Conservation (phyloP, 495 filamentous ascomycete species). For the Talaromyces ruber region DNA sequence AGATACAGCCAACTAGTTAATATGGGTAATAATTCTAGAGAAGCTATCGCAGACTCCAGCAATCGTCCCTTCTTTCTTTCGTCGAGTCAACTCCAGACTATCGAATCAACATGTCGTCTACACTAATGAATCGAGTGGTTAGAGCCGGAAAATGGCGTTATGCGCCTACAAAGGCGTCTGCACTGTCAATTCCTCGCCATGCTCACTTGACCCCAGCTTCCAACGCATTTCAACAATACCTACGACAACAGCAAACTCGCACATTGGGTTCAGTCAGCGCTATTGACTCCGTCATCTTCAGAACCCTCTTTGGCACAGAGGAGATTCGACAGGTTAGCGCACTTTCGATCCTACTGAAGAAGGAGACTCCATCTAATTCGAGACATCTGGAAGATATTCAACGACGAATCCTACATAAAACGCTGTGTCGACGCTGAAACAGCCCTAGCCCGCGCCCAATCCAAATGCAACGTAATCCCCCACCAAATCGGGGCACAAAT, state of each 20-base stretch:
- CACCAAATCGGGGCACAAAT: constrained; percentile 28
- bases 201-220: not conserved
- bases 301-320: constrained; percentile 40
- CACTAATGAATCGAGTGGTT: not conserved
- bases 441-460: constrained; percentile 39
- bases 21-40: not conserved
- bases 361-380: constrained; percentile 5
- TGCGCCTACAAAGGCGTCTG: not conserved
- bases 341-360: not conserved
- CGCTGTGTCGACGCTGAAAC: constrained; percentile 42
- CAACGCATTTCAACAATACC: not conserved
- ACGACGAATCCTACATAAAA: constrained; percentile 40
- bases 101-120: not conserved
- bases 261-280: constrained; percentile 30
- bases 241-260: not conserved
- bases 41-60: not conserved
- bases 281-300: constrained; percentile 42
- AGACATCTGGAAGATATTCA: constrained; percentile 31
- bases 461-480: constrained; percentile 35
- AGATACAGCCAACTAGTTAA: not conserved
- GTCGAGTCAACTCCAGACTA: not conserved
- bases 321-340: constrained; percentile 35
- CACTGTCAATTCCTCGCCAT: not conserved
- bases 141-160: not conserved
- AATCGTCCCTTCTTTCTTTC: not conserved